Evolutionary conservation across 2,329 filamentous ascomycete genomes (phyloP), one percentile per base, ranked within the genome.

Genomic region (Nannizzia gypsea): DNA sequence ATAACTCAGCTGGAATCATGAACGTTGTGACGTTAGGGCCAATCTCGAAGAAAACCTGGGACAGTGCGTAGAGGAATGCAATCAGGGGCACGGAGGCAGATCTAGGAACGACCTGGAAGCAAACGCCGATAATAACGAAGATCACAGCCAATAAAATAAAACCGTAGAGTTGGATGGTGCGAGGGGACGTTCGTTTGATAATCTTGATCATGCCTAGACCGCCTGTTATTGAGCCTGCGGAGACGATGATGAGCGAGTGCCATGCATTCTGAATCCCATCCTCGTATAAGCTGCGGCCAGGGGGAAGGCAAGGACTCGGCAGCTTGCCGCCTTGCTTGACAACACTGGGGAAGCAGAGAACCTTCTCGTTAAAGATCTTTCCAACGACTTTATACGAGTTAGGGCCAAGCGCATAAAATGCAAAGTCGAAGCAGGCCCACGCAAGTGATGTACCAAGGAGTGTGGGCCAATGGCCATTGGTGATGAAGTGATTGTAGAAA

Each of bases 1-100:
- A 82, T 59, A 79, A 77, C 65, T 83, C 80, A 56, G 79, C 80
- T 3, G 80, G 80, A 0, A 83, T 77, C 26, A 58, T 24, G 3
- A 40, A 58, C 22, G 56, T 58, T 6, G 42, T 58, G 40, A 40
- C 20, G 13, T 58, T 44, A 11, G 56, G 56, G 3, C 56, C 56
- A 3, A 58, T 58, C 36, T 58, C 56, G 36, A 56, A 38, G 48
- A 22, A 59, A 20, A 28, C 4, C 28, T 44, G 38, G 34, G 59
- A 44, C 31, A 60, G 28, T 40, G 26, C 48, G 54, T 22, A 46
- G 58, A 42, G 50, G 28, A 54, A 54, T 26, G 57, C 40, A n/a
- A 59, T 59, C 5, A 59, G 31, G 8, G 57, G 57, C 6, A 59
- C 44, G 5, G 40, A 59, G 6, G 15, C 52, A 9, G 13, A n/a